Evolutionary conservation across 768 basidiomycete species (phyloP), one percentile per base, ranked within the genome.

Genomic region (Pleurotus salmoneostramineus): DNA sequence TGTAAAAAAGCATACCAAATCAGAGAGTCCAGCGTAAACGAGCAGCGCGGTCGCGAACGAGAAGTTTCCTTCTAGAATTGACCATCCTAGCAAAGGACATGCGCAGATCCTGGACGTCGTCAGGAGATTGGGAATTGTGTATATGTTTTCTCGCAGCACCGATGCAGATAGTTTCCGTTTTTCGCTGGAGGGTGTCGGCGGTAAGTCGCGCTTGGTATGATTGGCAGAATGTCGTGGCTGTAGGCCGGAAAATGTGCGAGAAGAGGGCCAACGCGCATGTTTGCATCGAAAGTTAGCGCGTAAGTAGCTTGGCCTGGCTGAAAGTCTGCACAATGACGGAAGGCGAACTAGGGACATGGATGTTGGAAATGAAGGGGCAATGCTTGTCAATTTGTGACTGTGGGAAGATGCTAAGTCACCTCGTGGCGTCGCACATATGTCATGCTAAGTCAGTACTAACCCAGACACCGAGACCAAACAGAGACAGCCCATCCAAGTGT

Each of bases 31-130:
- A 1, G 95, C 95, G 65, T 93, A 95, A 6, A 89, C 83, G 11
- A 99, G 81, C 21, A 99, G 70, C 3, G 84, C 82, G 0, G 95
- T 93, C 12, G 97, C 95, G 50, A 88, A 75, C 44, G 80, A 70
- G 66, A 91, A 95, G 66, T 97, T 80, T 58, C 87, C 88, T 37
- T 93, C 74, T 37, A 98, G 65, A 57, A 98, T 90, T 32, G 88
- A 84, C 83, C 90, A 97, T 4, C 92, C 96, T n/a, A 99, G 82
- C 10, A 89, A 76, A 7, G 97, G 97, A 68, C 95, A 97, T 0
- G 96, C 84, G 12, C 85, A 64, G 63, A 99, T 95, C 46, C 97
- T 83, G 1, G 93, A 94, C 21, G 87, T 65, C 1, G 97, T 98
- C 43, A 99, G 77, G 5, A 92, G 66, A 68, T 99, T 99, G 0